Percentiles rank a stretch among this genome's conserved stretches.
Conservation (phyloP, 495 filamentous ascomycete genomes). For the Penicillium goetzii region DNA sequence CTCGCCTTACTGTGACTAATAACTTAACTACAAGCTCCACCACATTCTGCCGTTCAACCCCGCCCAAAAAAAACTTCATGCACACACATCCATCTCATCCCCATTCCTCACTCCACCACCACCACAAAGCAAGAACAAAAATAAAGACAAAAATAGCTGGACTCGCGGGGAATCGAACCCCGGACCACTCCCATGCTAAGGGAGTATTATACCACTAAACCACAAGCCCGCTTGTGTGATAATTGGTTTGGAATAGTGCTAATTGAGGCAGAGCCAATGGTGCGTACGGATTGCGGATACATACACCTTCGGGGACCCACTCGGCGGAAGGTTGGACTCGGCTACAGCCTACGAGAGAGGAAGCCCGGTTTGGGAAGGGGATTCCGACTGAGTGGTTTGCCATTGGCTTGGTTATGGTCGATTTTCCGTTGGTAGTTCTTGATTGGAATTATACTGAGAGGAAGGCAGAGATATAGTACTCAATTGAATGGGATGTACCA, state of each 20-base stretch:
- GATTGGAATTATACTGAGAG: not conserved
- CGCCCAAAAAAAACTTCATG: slow-evolving; percentile 1
- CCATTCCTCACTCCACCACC: not conserved
- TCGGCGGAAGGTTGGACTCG: not conserved
- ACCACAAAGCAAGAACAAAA: not conserved
- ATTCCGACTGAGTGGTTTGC: slow-evolving; percentile 16
- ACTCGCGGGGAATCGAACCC: slow-evolving; percentile 62
- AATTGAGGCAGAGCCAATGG: not conserved
- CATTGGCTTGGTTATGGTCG: not conserved
- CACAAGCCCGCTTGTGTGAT: slow-evolving; percentile 43
- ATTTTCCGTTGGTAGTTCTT: not conserved
- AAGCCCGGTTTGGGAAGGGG: slow-evolving; percentile 17
- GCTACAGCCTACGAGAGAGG: not conserved
- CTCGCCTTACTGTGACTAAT: not conserved
- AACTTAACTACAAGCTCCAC: not conserved
- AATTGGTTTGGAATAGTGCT: not conserved
- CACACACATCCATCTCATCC: not conserved
- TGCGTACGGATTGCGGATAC: not conserved
- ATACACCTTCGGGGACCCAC: slow-evolving; percentile 8
- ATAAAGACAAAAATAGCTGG: slow-evolving; percentile 31
- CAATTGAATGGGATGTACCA: not conserved
- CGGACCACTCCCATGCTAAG: slow-evolving; percentile 59
- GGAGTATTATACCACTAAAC: slow-evolving; percentile 52
- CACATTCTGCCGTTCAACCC: not conserved
- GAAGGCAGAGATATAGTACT: not conserved